Conservation (phyloP, 2,329 filamentous ascomycete species). For the Hypoxylon sp. region DNA sequence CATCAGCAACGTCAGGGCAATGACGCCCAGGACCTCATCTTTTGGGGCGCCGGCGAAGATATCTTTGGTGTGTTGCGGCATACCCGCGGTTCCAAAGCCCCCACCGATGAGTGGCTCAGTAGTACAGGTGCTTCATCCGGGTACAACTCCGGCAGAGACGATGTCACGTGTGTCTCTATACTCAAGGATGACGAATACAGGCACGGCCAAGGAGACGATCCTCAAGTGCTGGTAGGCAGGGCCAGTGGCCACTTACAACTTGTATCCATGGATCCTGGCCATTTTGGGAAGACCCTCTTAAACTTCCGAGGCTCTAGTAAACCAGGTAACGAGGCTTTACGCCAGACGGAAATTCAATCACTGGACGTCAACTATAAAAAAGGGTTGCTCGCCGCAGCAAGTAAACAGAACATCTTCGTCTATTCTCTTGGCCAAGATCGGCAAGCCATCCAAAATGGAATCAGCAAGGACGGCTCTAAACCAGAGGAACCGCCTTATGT, state of each 20-base stretch:
- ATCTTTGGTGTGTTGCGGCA: constrained; percentile 61
- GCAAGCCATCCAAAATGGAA: constrained; percentile 15
- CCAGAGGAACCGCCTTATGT: constrained; percentile 28
- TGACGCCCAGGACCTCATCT: constrained; percentile 60
- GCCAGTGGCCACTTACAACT: constrained; percentile 66
- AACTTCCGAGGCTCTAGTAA: constrained; percentile 38
- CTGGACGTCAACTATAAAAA: constrained; percentile 53
- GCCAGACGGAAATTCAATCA: constrained; percentile 55
- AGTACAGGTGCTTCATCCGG: constrained; percentile 58
- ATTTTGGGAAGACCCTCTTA: constrained; percentile 53
- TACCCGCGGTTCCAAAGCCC: constrained; percentile 39
- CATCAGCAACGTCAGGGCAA: constrained; percentile 55
- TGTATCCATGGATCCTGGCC: constrained; percentile 57
- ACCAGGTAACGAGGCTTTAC: constrained; percentile 8
- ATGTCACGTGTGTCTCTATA: constrained; percentile 64
- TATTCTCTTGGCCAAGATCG: constrained; percentile 52
- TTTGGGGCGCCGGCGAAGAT: constrained; percentile 68
- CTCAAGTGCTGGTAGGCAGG: constrained; percentile 63
- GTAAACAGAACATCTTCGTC: constrained; percentile 54
- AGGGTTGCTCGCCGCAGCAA: constrained; percentile 55
- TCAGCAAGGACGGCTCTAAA: constrained; percentile 27
- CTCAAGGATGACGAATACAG: constrained; percentile 53
- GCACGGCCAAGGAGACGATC: constrained; percentile 36
- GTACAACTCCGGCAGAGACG: constrained; percentile 63
- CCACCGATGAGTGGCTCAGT: constrained; percentile 56